Evolutionary conservation across 176 grass and related monocot species (phyloP).

Genomic region (Cymbopogon citratus): DNA sequence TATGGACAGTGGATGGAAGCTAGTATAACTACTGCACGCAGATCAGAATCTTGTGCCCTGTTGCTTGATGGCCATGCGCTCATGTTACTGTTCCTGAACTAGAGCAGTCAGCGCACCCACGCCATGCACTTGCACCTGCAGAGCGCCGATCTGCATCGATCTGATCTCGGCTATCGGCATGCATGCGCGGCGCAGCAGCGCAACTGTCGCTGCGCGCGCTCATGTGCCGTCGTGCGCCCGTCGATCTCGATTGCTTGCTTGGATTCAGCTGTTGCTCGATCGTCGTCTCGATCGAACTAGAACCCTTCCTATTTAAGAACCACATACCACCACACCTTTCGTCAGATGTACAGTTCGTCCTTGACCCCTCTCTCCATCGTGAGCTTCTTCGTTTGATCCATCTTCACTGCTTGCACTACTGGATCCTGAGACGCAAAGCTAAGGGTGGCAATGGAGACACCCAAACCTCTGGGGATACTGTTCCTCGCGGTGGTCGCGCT

Average conservation of each 20-base stretch:
- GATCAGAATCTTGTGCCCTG: conserved; percentile 36
- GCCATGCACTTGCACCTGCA: not conserved
- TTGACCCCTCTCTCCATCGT: not conserved
- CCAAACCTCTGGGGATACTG: not conserved
- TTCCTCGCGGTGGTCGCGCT: conserved; percentile 13
- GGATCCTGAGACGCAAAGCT: not conserved
- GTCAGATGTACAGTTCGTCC: not conserved
- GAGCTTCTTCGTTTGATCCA: not conserved
- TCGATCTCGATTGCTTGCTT: not conserved
- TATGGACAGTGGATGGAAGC: not conserved
- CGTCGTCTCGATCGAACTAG: not conserved
- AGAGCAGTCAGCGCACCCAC: too few species aligned
- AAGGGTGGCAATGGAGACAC: not conserved
- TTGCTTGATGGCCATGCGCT: not conserved
- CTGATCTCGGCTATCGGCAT: not conserved
- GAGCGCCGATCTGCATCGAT: conserved; percentile 18
- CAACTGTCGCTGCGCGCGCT: conserved; percentile 34
- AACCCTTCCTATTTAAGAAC: conserved; percentile 12
- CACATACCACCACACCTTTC: not conserved
- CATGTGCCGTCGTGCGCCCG: conserved; percentile 7
- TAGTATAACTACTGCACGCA: conserved; percentile 27
- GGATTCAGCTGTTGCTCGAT: not conserved
- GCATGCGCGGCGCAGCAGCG: conserved; percentile 9
- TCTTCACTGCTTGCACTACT: not conserved
- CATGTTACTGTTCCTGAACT: conserved; percentile 1